Evolutionary conservation across 192 early-diverging fungal species (phyloP), one percentile per base, ranked within the genome.

Genomic region (Linnemannia exigua): DNA sequence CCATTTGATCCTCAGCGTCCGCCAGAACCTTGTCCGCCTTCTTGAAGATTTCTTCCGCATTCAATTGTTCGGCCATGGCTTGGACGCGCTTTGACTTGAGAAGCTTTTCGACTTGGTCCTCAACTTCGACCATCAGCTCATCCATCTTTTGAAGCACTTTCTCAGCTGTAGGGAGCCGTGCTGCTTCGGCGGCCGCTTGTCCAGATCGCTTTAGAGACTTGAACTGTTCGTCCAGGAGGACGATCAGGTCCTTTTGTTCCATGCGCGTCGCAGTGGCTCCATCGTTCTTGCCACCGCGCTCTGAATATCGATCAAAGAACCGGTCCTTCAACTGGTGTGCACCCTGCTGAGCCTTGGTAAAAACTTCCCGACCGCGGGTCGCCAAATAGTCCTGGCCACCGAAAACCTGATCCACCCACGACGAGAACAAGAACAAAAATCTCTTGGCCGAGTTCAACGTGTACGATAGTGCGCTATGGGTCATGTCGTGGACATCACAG

Each of bases 221-320:
- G 50, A 74, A 31, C 20, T 52, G 28, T 22, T 74, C 19, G 33
- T 74, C 72, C 48, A 74, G 19, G 14, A 48, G 31, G 72, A 74
- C 50, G 6, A 54, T 54, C 31, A 58, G 28, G 12, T 48, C 70
- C 6, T 36, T 72, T 19, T n/a, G 70, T 15, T 72, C 70, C 72
- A n/a, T 54, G n/a, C 51, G 28, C 36, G 17, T 33, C 33, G 36
- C 58, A 16, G 5, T 50, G 70, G 25, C 25, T 12, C 28, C 11
- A 6, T 38, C 38, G 36, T 33, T 25, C 58, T 63, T 63, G 58
- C 41, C 41, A 9, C 54, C 25, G 14, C 54, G 4, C 25, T 58
- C 54, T 19, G 33, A 69, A 8, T 33, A 38, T 17, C 37, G 36
- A 20, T 37, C 22, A 38, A 69, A 41, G 67, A 38, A 38, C 16